Evolutionary conservation across 2,329 filamentous ascomycete species (phyloP), one percentile per base, ranked within the genome.

Genomic region (Hysterium pulicare): DNA sequence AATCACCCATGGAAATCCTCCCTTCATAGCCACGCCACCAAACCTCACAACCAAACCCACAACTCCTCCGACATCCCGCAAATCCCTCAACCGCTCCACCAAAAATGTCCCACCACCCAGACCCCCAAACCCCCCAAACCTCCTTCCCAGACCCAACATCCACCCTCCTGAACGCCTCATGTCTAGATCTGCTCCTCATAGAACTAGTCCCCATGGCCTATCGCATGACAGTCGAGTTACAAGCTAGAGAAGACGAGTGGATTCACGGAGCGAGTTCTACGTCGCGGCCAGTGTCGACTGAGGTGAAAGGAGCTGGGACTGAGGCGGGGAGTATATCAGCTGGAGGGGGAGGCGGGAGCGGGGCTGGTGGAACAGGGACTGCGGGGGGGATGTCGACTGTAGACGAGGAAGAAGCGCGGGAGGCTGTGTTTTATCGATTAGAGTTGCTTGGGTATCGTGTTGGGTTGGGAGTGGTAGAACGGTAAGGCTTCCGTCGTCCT

Each of bases 171-270:
- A 85, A 81, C 71, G 82, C 85, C 44, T 93, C 91, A 36, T 90
- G 87, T 65, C 82, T 98, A 58, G 93, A 98, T 69, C 86, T 98
- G 56, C 81, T 98, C 43, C 81, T 98, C 56, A 97, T 97, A 64
- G 93, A 98, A 73, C 81, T 98, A 42, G 93, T 98, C 13, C 93
- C 93, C 30, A 85, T 97, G 75, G 87, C 91, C 4, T 89, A 94
- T 68, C 83, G 93, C 51, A 78, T 97, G 48, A 84, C 88, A 17
- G 80, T 83, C 59, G 84, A 93, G 59, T 75, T 89, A 4, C 80
- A 82, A 45, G 71, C 70, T 22, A 63, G 69, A 40, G 67, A 76
- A 46, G 65, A 74, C 50, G 67, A 68, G 19, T 73, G 48, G 54
- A 50, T 59, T 16, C 51, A 53, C 20, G 44, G 47, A 2, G 33